Evolutionary conservation across 1,139 yeast genomes (phyloP), one percentile per base, ranked within the genome.

Genomic region (Chernovozyma sophiae-reginae): DNA sequence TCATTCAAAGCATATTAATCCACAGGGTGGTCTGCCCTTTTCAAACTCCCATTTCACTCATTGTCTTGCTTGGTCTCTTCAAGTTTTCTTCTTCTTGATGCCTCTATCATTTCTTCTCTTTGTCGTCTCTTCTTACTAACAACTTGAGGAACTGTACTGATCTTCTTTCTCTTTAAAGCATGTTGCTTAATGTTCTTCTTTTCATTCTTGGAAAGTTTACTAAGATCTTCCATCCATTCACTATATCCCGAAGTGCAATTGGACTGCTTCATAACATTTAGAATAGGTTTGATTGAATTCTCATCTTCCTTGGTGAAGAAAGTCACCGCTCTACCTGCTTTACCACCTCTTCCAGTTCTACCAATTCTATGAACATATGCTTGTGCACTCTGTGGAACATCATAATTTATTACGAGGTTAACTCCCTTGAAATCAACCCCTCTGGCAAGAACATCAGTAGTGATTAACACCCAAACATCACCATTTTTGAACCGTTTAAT

Each of bases 361-460:
- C 99, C 99, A 51, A 94, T 87, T 65, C 99, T 78, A 60, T 94
- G 99, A 31, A 94, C 96, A 58, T 94, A 94, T 0, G 96, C 83
- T 59, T 92, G 97, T 0, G 97, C 87, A 35, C 85, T 77, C 51
- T 81, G 87, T 13, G 99, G 99, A 4, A 92, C 96, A 62, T 94
- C 99, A 57, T 92, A 94, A 61, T 94, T 94, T 48, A 94, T 86
- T 25, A 94, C 97, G 43, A 92, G 61, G 53, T 90, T 90, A 29
- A 94, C 95, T 30, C 97, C 97, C 55, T 87, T 87, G 67, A 94
- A 94, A 62, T 94, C 98, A 41, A 94, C 89, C 68, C 99, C 99
- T 65, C 99, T 77, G 2, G 97, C 82, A 38, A 94, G 67, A 37
- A 94, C 96, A 61, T 94, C 98, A 1, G 98, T 94, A 56, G 97